These are phyloP conservation scores for Pseudocercospora musae DNA, from an alignment of 2,329 filamentous ascomycete genomes.

Conservation along the genomic window DNA sequence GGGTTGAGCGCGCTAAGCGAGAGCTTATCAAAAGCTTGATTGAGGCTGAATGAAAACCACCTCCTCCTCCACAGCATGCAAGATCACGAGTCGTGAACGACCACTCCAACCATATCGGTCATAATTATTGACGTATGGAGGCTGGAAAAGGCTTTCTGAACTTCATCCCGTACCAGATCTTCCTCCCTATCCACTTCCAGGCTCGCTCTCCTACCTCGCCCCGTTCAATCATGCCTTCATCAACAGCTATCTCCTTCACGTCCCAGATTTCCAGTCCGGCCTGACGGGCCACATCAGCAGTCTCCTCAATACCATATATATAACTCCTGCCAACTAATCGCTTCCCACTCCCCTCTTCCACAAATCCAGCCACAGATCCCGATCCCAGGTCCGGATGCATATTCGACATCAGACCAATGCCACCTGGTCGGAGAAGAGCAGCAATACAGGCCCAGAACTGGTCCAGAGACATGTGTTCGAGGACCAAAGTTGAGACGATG, in stretches of 20 bases:
- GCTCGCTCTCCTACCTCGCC: neutral
- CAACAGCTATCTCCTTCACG: slow-evolving; percentile 6
- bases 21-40: neutral
- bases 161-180: neutral
- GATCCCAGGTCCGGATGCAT: slow-evolving; percentile 65
- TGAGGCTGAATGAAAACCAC: neutral
- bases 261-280: slow-evolving; percentile 33
- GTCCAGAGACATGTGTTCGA: slow-evolving; percentile 59
- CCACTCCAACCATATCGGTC: too few relatives aligned
- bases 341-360: slow-evolving; percentile 49
- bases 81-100: too few relatives aligned
- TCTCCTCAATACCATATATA: slow-evolving; percentile 52
- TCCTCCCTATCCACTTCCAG: neutral
- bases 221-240: neutral
- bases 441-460: slow-evolving; percentile 50
- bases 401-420: slow-evolving; percentile 60
- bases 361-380: slow-evolving; percentile 60
- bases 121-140: too few relatives aligned
- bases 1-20: neutral
- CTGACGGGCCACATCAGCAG: slow-evolving; percentile 47
- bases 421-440: slow-evolving; percentile 44
- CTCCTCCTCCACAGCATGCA: neutral
- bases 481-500: slow-evolving; percentile 60
- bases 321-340: slow-evolving; percentile 62
- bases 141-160: neutral